phyloP scores from a whole-genome alignment of 768 basidiomycete species.

The Russula vinacea region DNA sequence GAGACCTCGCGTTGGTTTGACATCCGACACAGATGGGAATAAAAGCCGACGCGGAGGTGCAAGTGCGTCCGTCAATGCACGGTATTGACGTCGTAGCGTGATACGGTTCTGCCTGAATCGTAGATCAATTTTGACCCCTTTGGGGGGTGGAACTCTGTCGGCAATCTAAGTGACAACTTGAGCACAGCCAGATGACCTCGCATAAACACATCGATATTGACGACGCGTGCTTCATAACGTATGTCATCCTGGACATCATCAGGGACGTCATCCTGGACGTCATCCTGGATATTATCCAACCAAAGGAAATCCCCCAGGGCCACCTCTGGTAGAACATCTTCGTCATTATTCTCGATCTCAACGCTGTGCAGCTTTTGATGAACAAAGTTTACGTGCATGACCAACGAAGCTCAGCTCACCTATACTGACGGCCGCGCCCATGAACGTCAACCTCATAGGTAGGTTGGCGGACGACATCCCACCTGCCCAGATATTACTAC shows the following conservation, averaged over 20 bases:
- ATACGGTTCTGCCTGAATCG: conserved; percentile 54
- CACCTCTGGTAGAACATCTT: conserved; percentile 24
- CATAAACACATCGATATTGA: neutral
- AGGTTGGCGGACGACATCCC: conserved; percentile 3
- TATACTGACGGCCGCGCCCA: neutral
- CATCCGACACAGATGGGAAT: conserved; percentile 44
- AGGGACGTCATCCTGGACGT: conserved; percentile 4
- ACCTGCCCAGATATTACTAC: conserved; percentile 37
- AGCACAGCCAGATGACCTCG: conserved; percentile 32
- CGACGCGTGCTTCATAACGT: conserved; percentile 19
- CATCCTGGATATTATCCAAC: conserved; percentile 10
- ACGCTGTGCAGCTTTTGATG: neutral
- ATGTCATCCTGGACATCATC: conserved; percentile 16
- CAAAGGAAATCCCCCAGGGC: conserved; percentile 16
- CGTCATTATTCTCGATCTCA: conserved; percentile 19
- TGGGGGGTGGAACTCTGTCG: conserved; percentile 42
- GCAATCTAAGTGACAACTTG: conserved; percentile 50
- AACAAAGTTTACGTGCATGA: neutral
- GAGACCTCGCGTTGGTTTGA: conserved; percentile 29
- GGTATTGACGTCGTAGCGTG: conserved; percentile 58
- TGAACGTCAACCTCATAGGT: neutral
- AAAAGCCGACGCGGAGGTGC: conserved; percentile 45
- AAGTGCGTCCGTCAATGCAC: conserved; percentile 49
- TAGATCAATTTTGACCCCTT: conserved; percentile 43
- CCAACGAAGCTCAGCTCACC: neutral